Base-by-base conservation (phyloP, 2,329 filamentous ascomycete genomes). In the Xylariaceae sp. region DNA sequence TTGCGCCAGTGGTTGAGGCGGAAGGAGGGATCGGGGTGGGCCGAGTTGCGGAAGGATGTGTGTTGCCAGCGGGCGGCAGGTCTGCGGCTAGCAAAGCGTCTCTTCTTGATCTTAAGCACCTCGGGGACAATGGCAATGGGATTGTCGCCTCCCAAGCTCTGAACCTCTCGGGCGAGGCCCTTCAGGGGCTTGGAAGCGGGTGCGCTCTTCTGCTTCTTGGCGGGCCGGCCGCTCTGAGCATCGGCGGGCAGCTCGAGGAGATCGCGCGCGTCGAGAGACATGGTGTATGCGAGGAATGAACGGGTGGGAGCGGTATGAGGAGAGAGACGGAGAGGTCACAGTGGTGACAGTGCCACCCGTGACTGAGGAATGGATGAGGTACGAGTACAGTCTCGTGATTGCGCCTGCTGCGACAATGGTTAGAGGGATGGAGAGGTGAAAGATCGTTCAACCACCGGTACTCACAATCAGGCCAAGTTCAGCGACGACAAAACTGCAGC, bases 251-350 rank as follows among this genome's bases (percentile, higher is more conserved):
- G 78, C 70, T 92, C 90, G 66, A 96, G 84, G 67, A 96, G 89
- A 70, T 96, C 90, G 74, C 89, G 90, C 62, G 95, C 83, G 78
- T 96, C 90, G 69, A 87, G 87, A 55, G 86, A 79, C 86, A 89
- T 89, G 58, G 64, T 76, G 13, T 14, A 34, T 17, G 28, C 2
- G 48, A 34, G 36, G 19, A 38, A 47, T 47, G n/a, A 16, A 36
- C 18, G 19, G 34, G 34, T 38, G 16, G 9, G 10, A 16, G 10
- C 5, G 34, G 10, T 4, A 5, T 28, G 22, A 28, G 22, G 7
- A 28, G 31, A 31, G 9, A 18, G n/a, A 22, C 42, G 7, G 47
- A 31, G 14, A 33, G 34, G 34, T 34, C n/a, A 6, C 6, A 6
- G 17, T 50, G 7, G 4, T 4, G 22, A 28, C 22, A 7, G 22